Conservation (phyloP, 2,329 filamentous ascomycete genomes). For the Ophiostoma tasmaniense region DNA sequence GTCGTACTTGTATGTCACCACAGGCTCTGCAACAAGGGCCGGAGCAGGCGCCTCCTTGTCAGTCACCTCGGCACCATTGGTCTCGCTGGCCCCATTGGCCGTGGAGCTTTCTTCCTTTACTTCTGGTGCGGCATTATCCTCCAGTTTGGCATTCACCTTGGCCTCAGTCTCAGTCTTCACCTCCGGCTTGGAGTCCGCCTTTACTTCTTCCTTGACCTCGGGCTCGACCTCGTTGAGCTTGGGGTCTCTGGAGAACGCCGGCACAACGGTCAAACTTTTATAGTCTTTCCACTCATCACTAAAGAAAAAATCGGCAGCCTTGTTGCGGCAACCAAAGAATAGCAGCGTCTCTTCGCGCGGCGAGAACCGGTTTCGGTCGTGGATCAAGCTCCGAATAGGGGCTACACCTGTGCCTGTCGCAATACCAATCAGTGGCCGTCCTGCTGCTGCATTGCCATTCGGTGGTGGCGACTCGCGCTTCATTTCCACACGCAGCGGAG, state of each 20-base stretch:
- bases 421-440: conserved; percentile 61
- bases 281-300: conserved; percentile 57
- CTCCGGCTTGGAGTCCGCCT: neutral
- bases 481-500: conserved; percentile 52
- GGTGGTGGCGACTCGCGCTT: conserved; percentile 40
- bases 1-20: conserved; percentile 14
- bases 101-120: neutral
- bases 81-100: neutral
- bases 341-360: conserved; percentile 41
- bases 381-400: conserved; percentile 72
- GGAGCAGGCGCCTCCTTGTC: neutral
- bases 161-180: neutral
- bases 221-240: conserved; percentile 11
- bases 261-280: conserved; percentile 28
- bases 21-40: neutral
- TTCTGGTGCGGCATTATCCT: neutral
- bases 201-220: neutral
- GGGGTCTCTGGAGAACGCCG: conserved; percentile 42
- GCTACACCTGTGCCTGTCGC: conserved; percentile 83
- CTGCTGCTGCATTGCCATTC: conserved; percentile 33
- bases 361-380: conserved; percentile 49
- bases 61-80: neutral
- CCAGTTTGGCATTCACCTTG: neutral
- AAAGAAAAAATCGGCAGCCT: conserved; percentile 72
- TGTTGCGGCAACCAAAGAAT: conserved; percentile 79